Conservation (phyloP, 805 yeast species). For the Myxozyma vanderwaltii region DNA sequence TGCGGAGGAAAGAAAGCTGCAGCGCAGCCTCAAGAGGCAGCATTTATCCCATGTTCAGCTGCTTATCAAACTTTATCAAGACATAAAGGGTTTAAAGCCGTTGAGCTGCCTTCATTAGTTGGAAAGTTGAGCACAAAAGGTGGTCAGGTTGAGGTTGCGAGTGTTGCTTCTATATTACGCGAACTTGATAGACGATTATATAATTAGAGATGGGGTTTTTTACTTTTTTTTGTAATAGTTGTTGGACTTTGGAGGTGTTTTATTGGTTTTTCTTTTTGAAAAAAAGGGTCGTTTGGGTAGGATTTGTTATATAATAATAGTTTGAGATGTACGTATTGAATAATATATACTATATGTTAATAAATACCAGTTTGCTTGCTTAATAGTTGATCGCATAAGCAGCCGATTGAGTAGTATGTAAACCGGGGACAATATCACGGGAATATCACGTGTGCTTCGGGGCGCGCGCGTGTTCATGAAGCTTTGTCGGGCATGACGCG, state of each 20-base stretch:
- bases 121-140: constrained; percentile 78
- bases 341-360: too few species aligned
- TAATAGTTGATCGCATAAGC: too few species aligned
- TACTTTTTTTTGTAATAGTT: too few species aligned
- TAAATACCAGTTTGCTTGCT: too few species aligned
- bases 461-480: too few species aligned
- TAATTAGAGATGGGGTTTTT: constrained; percentile 45
- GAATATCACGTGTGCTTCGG: too few species aligned
- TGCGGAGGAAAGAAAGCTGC: constrained; percentile 32
- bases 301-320: too few species aligned
- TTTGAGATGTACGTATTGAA: too few species aligned
- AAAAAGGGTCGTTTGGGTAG: too few species aligned
- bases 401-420: too few species aligned
- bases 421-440: too few species aligned
- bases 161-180: constrained; percentile 80
- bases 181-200: constrained; percentile 73
- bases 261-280: neutral
- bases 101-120: constrained; percentile 72
- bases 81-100: constrained; percentile 73
- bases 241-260: neutral
- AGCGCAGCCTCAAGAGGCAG: constrained; percentile 31
- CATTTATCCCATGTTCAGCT: constrained; percentile 84
- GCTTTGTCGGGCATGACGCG: too few species aligned
- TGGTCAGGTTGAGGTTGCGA: constrained; percentile 88
- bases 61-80: constrained; percentile 85